A percentile compares a stretch with the other conserved stretches of the same genome.
These are phyloP conservation scores for Endoconidiophora laricicola DNA, from an alignment of 2,329 filamentous ascomycete genomes.

Conservation along the genomic window DNA sequence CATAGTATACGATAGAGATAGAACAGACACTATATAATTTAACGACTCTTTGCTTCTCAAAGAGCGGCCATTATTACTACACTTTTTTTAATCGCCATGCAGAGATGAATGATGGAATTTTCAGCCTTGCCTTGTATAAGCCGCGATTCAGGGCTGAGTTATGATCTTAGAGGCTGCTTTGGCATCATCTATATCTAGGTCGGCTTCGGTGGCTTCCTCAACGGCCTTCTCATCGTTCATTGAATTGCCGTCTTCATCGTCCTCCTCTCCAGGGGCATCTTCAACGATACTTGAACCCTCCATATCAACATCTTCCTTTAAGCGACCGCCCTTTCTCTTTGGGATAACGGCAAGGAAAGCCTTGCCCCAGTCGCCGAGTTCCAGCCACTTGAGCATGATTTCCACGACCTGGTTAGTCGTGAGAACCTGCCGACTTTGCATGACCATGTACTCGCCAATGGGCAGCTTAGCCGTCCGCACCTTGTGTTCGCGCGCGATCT, in stretches of 20 bases:
- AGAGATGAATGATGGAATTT: neutral
- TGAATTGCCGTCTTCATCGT: slow-evolving; percentile 13
- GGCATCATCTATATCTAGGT: slow-evolving; percentile 7
- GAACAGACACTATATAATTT: slow-evolving; percentile 6
- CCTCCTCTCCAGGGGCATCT: slow-evolving; percentile 18
- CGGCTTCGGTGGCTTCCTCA: slow-evolving; percentile 8
- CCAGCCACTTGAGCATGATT: slow-evolving; percentile 89
- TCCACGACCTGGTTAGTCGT: slow-evolving; percentile 93
- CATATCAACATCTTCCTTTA: slow-evolving; percentile 28
- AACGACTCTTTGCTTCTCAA: neutral
- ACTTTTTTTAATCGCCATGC: neutral
- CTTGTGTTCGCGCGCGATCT: slow-evolving; percentile 53
- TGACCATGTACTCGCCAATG: slow-evolving; percentile 87
- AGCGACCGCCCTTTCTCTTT: slow-evolving; percentile 65
- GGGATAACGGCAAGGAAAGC: slow-evolving; percentile 83
- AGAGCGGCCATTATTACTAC: slow-evolving; percentile 3
- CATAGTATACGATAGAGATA: slow-evolving; percentile 1
- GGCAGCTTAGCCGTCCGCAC: slow-evolving; percentile 82
- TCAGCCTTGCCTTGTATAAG: neutral
- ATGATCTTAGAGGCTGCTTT: neutral
- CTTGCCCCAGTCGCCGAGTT: slow-evolving; percentile 76
- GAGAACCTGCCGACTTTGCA: slow-evolving; percentile 72
- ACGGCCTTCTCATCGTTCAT: slow-evolving; percentile 3
- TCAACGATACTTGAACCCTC: slow-evolving; percentile 14
- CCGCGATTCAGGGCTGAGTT: neutral